phyloP scores from a whole-genome alignment of 305 asterid genomes.

The Nicotiana rustica region DNA sequence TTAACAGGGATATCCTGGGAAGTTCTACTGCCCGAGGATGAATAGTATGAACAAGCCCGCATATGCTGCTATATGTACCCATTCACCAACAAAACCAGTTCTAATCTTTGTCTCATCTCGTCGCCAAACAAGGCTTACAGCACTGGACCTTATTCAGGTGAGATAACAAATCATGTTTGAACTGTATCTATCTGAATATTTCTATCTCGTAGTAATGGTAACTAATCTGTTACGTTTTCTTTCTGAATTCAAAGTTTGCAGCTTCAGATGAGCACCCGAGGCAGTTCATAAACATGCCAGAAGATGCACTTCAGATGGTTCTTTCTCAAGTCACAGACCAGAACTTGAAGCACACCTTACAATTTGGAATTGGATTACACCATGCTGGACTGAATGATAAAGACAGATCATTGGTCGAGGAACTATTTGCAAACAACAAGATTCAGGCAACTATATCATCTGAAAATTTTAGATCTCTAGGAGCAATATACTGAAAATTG shows the following conservation, averaged over 20 bases:
- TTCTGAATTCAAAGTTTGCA: conserved; percentile 67
- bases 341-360: conserved; percentile 96
- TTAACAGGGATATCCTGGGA: conserved; percentile 97
- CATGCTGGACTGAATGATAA: conserved; percentile 98
- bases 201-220: conserved; percentile 14
- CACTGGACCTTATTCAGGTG: conserved; percentile 97
- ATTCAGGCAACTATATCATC: conserved; percentile 71
- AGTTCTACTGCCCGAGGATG: conserved; percentile 99
- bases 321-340: conserved; percentile 95
- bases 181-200: conserved; percentile 15
- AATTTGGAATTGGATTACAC: conserved; percentile 97
- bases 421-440: conserved; percentile 96
- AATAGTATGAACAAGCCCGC: conserved; percentile 99
- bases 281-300: conserved; percentile 87
- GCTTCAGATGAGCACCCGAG: conserved; percentile 96
- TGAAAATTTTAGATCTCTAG: conserved; percentile 29
- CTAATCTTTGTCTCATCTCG: conserved; percentile 98
- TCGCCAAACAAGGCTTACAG: conserved; percentile 99
- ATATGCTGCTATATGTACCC: conserved; percentile 98
- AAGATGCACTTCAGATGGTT: conserved; percentile 96
- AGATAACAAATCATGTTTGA: conserved; percentile 37
- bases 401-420: conserved; percentile 98
- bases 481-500: conserved; percentile 29
- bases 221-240: conserved; percentile 38
- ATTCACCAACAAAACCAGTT: conserved; percentile 98